Conservation (phyloP, 129 eudicot genomes). For the Tagetes erecta region DNA sequence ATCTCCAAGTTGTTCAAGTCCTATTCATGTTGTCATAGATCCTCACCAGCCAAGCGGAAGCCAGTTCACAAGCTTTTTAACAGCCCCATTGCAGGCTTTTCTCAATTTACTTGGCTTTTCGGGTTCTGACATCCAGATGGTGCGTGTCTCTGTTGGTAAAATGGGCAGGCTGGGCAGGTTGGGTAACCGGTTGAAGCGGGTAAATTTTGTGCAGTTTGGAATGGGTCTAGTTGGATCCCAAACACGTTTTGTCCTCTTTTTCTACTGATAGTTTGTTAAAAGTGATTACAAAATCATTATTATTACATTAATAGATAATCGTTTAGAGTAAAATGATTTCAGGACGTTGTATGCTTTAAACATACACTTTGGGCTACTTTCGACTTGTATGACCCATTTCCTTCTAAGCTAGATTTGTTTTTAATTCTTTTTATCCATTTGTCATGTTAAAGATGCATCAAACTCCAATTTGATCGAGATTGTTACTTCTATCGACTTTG, state of each 20-base stretch:
- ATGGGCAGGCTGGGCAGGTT: not conserved
- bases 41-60: constrained; percentile 72
- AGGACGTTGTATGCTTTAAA: not conserved
- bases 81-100: constrained; percentile 90
- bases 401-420: not conserved
- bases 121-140: constrained; percentile 73
- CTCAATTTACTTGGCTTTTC: constrained; percentile 66
- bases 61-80: constrained; percentile 77
- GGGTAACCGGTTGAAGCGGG: constrained; percentile 7
- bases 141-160: constrained; percentile 20
- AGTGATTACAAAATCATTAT: not conserved
- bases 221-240: constrained; percentile 2
- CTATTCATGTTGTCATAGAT: constrained; percentile 50
- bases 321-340: not conserved
- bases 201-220: not conserved
- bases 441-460: not conserved
- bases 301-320: not conserved
- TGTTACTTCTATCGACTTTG: constrained; percentile 1
- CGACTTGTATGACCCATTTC: not conserved
- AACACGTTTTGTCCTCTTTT: not conserved
- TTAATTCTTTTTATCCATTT: not conserved
- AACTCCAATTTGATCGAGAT: not conserved
- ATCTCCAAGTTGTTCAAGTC: constrained; percentile 63
- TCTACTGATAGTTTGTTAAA: not conserved
- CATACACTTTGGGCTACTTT: not conserved